These are phyloP conservation scores for Hepatocystis sp. DNA, from an alignment of 169 alveolate species.

Conservation along the genomic window DNA sequence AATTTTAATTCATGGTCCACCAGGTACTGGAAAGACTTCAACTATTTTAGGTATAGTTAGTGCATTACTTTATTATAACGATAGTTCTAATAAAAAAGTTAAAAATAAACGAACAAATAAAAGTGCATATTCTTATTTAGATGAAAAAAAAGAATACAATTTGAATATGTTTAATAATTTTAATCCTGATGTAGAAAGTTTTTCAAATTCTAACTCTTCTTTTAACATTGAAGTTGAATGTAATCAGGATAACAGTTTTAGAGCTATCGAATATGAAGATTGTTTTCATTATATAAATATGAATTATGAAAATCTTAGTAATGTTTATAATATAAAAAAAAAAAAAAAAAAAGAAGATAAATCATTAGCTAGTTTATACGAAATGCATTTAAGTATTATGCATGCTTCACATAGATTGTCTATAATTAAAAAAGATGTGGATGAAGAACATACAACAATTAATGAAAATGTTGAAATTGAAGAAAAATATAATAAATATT, in stretches of 20 bases:
- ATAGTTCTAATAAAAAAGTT: conserved; percentile 1
- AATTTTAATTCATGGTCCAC: conserved; percentile 98
- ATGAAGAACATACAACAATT: neutral
- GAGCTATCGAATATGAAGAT: conserved; percentile 68
- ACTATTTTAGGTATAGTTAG: conserved; percentile 95
- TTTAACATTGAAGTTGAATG: no score
- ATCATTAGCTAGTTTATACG: conserved; percentile 32
- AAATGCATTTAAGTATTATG: conserved; percentile 66
- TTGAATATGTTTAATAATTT: conserved; percentile 50
- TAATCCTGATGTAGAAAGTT: conserved; percentile 31
- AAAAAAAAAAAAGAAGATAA: conserved; percentile 29
- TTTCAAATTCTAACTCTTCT: conserved; percentile 27
- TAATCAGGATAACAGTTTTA: conserved; percentile 70
- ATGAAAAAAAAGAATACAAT: neutral
- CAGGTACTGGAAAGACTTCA: conserved; percentile 99
- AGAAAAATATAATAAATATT: conserved; percentile 48
- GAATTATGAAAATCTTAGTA: conserved; percentile 6
- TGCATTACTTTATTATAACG: conserved; percentile 79
- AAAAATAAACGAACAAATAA: conserved; percentile 1
- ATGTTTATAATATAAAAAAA: conserved; percentile 15
- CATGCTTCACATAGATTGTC: conserved; percentile 25
- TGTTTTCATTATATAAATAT: conserved; percentile 22
- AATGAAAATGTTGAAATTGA: conserved; percentile 47
- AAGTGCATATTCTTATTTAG: neutral
- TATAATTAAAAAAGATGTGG: conserved; percentile 5